These are phyloP conservation scores for Clarireedia homoeocarpa DNA, from an alignment of 2,329 filamentous ascomycete genomes.

Conservation along the genomic window DNA sequence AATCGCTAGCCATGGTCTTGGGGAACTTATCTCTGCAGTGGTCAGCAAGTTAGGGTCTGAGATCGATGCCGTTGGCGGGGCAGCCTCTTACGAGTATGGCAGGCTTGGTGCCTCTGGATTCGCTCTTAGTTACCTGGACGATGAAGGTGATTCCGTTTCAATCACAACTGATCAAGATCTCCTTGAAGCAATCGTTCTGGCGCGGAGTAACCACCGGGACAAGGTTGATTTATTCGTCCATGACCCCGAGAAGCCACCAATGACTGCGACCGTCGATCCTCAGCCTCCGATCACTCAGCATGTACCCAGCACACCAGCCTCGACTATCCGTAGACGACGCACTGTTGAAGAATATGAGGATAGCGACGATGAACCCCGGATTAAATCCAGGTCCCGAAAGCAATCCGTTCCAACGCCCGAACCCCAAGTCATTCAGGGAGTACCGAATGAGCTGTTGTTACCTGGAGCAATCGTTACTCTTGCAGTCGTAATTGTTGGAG, in stretches of 20 bases:
- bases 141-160: conserved; percentile 92
- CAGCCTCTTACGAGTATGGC: conserved; percentile 70
- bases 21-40: conserved; percentile 69
- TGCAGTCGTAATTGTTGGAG: conserved; percentile 86
- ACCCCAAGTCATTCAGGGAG: conserved; percentile 74
- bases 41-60: conserved; percentile 79
- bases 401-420: conserved; percentile 29
- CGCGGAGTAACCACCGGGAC: conserved; percentile 68
- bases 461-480: conserved; percentile 94
- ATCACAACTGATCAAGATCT: conserved; percentile 95
- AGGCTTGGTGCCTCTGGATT: conserved; percentile 72
- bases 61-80: conserved; percentile 74
- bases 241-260: conserved; percentile 80
- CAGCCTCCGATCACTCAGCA: conserved; percentile 46
- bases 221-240: conserved; percentile 98
- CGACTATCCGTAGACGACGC: conserved; percentile 42
- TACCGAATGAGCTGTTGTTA: conserved; percentile 88
- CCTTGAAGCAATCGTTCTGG: conserved; percentile 78
- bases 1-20: conserved; percentile 69
- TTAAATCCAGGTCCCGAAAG: conserved; percentile 30
- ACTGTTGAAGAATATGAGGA: conserved; percentile 37
- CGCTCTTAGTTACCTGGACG: conserved; percentile 90
- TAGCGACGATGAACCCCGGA: conserved; percentile 40
- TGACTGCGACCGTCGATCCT: conserved; percentile 55
- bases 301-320: conserved; percentile 41